phyloP scores from a whole-genome alignment of 305 asterid species.

The Caryopteris hybrid region DNA sequence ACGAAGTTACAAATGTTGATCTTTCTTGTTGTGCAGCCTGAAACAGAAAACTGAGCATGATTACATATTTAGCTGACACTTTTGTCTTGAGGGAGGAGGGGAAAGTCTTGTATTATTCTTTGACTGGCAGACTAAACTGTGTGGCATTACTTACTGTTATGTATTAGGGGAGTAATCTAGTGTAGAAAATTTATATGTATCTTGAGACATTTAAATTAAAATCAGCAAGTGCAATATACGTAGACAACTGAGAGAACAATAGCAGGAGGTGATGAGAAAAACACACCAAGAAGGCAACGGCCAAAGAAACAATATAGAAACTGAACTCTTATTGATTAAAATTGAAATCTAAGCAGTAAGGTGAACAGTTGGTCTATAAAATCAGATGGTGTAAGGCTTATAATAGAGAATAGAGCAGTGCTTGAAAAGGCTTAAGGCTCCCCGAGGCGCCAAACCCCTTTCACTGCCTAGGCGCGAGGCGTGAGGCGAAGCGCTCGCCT shows the following conservation, averaged over 20 bases:
- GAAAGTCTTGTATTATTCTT: background rate
- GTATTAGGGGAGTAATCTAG: slow-evolving; percentile 4
- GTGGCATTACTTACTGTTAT: slow-evolving; percentile 6
- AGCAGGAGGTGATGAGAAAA: slow-evolving; percentile 8
- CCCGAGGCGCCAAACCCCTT: no score
- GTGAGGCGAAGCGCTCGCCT: no score
- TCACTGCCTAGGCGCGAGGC: no score
- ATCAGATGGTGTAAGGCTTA: background rate
- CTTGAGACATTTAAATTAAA: background rate
- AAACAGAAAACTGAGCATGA: slow-evolving; percentile 32
- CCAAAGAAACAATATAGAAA: background rate
- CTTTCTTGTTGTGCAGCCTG: slow-evolving; percentile 97
- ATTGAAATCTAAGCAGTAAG: background rate
- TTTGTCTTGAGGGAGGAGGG: slow-evolving; percentile 2
- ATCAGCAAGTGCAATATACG: slow-evolving; percentile 2
- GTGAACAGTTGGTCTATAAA: background rate
- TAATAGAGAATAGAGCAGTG: background rate
- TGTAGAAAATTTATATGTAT: slow-evolving; percentile 6
- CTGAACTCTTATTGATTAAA: background rate
- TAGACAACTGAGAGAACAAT: background rate
- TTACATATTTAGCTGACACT: slow-evolving; percentile 24
- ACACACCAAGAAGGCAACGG: background rate
- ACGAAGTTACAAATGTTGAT: slow-evolving; percentile 65
- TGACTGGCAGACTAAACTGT: background rate
- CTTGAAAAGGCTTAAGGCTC: no score